Conservation (phyloP, 1,284 basidiomycete genomes). For the Ceratobasidium sp. region DNA sequence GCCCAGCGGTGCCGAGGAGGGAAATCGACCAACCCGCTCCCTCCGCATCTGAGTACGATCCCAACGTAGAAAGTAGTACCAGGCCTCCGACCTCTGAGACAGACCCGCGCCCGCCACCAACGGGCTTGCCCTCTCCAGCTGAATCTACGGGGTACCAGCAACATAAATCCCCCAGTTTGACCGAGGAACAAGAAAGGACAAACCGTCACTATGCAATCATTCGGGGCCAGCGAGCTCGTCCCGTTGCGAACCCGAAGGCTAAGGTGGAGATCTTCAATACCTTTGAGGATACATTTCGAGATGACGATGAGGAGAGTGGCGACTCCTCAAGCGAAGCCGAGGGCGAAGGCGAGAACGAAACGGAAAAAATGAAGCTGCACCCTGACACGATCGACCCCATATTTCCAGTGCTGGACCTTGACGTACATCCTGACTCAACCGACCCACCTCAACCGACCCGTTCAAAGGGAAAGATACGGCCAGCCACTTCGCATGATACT, state of each 20-base stretch:
- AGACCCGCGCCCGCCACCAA: slow-evolving; percentile 19
- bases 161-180: slow-evolving; percentile 58
- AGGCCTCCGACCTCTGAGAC: slow-evolving; percentile 36
- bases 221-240: slow-evolving; percentile 90
- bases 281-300: slow-evolving; percentile 91
- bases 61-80: slow-evolving; percentile 30
- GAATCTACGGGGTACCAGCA: slow-evolving; percentile 4
- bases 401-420: slow-evolving; percentile 29
- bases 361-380: slow-evolving; percentile 25
- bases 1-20: slow-evolving; percentile 1
- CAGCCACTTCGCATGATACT: not conserved
- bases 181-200: slow-evolving; percentile 67
- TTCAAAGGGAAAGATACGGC: not conserved
- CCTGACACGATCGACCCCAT: slow-evolving; percentile 40
- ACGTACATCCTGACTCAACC: slow-evolving; percentile 9
- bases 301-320: slow-evolving; percentile 65
- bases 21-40: slow-evolving; percentile 16
- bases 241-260: slow-evolving; percentile 90
- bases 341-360: slow-evolving; percentile 79
- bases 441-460: not conserved
- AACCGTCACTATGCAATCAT: slow-evolving; percentile 82
- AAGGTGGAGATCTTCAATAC: slow-evolving; percentile 93
- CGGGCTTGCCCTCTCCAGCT: slow-evolving; percentile 32
- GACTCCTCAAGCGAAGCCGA: slow-evolving; percentile 90
- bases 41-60: slow-evolving; percentile 40